Evolutionary conservation across 2,329 filamentous ascomycete species (phyloP), one percentile per base, ranked within the genome.

Genomic region (Coniella vitis): DNA sequence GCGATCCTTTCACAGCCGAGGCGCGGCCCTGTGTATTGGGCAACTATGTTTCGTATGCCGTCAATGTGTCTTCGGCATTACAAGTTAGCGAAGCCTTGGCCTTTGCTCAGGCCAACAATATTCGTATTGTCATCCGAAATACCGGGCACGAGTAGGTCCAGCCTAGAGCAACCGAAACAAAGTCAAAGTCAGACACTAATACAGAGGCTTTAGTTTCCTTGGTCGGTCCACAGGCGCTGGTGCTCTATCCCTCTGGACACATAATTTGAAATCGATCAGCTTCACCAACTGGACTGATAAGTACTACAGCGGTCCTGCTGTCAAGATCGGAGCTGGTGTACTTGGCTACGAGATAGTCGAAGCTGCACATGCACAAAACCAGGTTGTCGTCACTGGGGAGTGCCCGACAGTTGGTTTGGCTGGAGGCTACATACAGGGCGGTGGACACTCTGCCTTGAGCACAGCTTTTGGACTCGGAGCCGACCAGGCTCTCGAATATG

Each of bases 311-410:
- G 75, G 76, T 0, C 63, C 69, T 2, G 78, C 76, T 0, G 68
- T 81, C 55, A 80, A 76, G 58, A 63, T 78, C 17, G 76, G 74
- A 1, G 72, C 75, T 10, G 78, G 77, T 48, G 71, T 81, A 4
- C 70, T 77, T 49, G 73, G 71, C 3, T 67, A 65, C 43, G 76
- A 81, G 51, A 61, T 75, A 3, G 76, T 79, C 54, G 68, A 71
- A 29, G 69, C 68, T 36, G 74, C 72, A 4, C 25, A 38, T 17
- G 36, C 14, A 10, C 34, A 36, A 29, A 29, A 29, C 13, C 34
- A 25, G 53, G 42, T 64, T 56, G 58, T 49, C 51, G 61, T 39
- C 47, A 41, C 40, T 2, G 52, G 48, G 20, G 51, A 53, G 37
- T 53, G 51, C 10, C 44, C 54, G 54, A 76, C 71, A 2, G 74